phyloP scores from a whole-genome alignment of 2,329 filamentous ascomycete species.

The Fusarium nurragi region DNA sequence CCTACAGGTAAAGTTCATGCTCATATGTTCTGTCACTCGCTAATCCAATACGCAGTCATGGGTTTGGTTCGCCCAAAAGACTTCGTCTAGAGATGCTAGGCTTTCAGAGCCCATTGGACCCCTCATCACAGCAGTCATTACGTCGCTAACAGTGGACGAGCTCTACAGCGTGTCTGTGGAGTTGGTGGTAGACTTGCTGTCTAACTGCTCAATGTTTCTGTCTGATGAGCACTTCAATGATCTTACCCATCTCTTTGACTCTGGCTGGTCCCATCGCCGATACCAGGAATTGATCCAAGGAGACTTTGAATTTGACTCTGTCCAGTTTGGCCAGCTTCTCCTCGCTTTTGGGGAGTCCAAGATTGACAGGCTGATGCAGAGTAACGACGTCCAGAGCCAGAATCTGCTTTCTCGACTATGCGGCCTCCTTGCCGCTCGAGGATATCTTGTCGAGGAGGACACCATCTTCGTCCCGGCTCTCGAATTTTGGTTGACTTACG shows the following conservation, averaged over 20 bases:
- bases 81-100: conserved; percentile 65
- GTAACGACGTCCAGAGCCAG: conserved; percentile 59
- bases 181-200: conserved; percentile 71
- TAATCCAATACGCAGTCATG: conserved; percentile 64
- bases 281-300: conserved; percentile 66
- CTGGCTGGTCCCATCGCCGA: conserved; percentile 65
- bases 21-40: not conserved
- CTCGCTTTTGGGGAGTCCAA: conserved; percentile 75
- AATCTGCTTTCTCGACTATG: conserved; percentile 68
- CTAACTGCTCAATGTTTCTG: conserved; percentile 72
- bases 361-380: conserved; percentile 66
- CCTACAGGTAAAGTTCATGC: conserved; percentile 58
- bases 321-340: conserved; percentile 73
- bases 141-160: conserved; percentile 66
- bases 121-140: conserved; percentile 68
- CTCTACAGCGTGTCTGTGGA: conserved; percentile 70
- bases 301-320: conserved; percentile 70
- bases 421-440: conserved; percentile 71
- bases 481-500: conserved; percentile 83
- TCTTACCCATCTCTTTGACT: conserved; percentile 68
- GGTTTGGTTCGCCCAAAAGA: conserved; percentile 76
- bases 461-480: conserved; percentile 77
- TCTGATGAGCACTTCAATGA: conserved; percentile 65
- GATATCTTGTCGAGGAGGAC: conserved; percentile 76
- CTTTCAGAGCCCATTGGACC: conserved; percentile 68